Evolutionary conservation across 495 filamentous ascomycete species (phyloP), one percentile per base, ranked within the genome.

Genomic region (Penicillium salamii): DNA sequence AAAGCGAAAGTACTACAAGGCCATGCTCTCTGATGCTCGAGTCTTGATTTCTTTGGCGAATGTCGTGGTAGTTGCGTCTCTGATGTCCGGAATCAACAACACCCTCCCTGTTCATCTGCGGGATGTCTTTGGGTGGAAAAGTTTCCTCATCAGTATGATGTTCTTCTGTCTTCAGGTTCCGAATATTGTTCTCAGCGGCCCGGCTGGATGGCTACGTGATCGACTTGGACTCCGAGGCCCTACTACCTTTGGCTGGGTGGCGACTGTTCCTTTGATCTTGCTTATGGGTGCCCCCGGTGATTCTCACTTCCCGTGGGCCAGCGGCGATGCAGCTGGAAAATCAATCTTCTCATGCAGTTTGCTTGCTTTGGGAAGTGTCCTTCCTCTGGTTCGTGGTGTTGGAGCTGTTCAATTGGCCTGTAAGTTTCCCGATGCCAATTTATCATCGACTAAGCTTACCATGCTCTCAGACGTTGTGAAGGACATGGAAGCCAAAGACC

Each of bases 171-270:
- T 61, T 7, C 35, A 45, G 21, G 42, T 49, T 9, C 58, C 58
- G 1, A 31, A 34, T 20, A 35, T 61, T 6, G 15, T 55, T 8
- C 28, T 61, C 3, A 38, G 29, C 9, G 51, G 56, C 2, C 42
- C 50, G 1, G 19, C 42, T 1, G 58, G 56, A 35, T 59, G 46
- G 56, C 50, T 61, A n/a, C 51, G 51, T 9, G 56, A 61, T 37
- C 13, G 31, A 6, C 29, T 47, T 19, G 58, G 56, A 18, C 21
- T 35, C 13, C 43, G 46, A 14, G 26, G 12, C 8, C 58, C 58
- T 1, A 43, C 57, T 5, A 32, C 29, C 26, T 23, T 49, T 7
- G 59, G 49, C 1, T 54, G 42, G 35, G 5, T 26, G 23, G 17
- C 21, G 3, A 23, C 40, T n/a, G 34, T 42, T 24, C 35, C 46